Base-by-base conservation (phyloP, 169 alveolate species). In the Plasmodium chabaudi region DNA sequence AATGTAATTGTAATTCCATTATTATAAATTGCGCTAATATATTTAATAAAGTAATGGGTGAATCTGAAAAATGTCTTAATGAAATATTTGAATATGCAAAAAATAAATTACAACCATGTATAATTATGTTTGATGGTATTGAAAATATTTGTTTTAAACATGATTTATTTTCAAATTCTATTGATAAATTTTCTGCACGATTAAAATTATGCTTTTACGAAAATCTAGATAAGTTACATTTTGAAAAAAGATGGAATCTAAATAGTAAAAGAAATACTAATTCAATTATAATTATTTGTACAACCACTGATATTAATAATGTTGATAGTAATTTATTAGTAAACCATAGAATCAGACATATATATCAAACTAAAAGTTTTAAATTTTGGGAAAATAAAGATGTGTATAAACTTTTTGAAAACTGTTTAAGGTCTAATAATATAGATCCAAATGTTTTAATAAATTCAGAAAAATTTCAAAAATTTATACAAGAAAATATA, bases 21-120 rank as follows among this genome's bases (percentile, higher is more conserved):
- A 55, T 77, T 65, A 77, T 77, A 10, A 77, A 77, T 39, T 77
- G 89, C 44, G 56, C 89, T 4, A 67, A 63, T 9, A 69, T 77
- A 59, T 77, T 77, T 57, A 63, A 77, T 23, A 77, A 77, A 77
- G n/a, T 77, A 19, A 77, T 77, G 89, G 89, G 89, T 9, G 89
- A 77, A 23, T 77, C 89, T 15, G 89, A 77, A 77, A 77, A 77
- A 64, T 25, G 63, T n/a, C 13, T 77, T 9, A 77, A 77, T 17
- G 79, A 77, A 21, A 23, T 77, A 25, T 77, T 77, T 65, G 69
- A 64, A 13, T 64, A 49, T 39, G 75, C 79, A 23, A 68, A 56
- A 77, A 68, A 46, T 15, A 77, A 68, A 56, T 55, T 77, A 77
- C 69, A 69, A 17, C 79, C 89, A 59, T 77, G 89, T 53, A 68